Base-by-base conservation (phyloP, 2,329 filamentous ascomycete genomes). In the Aureobasidium sp. region DNA sequence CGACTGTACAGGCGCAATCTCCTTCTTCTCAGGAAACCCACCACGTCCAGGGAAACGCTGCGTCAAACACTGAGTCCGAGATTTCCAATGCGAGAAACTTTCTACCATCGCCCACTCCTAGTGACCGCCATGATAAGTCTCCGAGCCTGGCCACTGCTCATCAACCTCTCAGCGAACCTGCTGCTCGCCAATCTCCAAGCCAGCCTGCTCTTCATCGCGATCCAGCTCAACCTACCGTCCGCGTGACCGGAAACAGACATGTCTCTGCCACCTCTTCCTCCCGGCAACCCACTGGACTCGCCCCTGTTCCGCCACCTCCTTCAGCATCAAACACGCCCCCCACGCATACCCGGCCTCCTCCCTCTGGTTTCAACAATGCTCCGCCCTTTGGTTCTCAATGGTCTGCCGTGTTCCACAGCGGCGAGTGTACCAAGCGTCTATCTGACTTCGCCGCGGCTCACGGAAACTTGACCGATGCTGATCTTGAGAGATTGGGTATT, bases 91-190 rank as follows among this genome's bases (percentile, higher is more conserved):
- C 27, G 3, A 25, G 27, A 44, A 45, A 53, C 14, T 61, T 47
- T 13, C 61, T 62, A 5, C 61, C 61, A 13, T 62, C 61, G 37
- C 61, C 61, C 16, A 54, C 61, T 39, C 61, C 53, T 16, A 62
- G 61, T 36, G 53, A 62, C 13, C 41, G 51, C 29, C 34, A 14
- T 14, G 27, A 37, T 13, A 61, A 61, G 41, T 61, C 58, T 6
- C 58, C 58, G 21, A 47, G 29, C 39, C 48, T 13, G 27, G 7
- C 16, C 37, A 11, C 39, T 45, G 36, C 53, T 36, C 39, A 10
- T 29, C 37, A 45, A 32, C 5, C 39, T 29, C 30, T 13, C 6
- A 41, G 21, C 29, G 11, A 27, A 21, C 32, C 49, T 8, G 8
- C 9, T 37, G 34, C 49, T 29, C 34, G 27, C 21, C 51, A 41